Evolutionary conservation across 768 basidiomycete genomes (phyloP), one percentile per base, ranked within the genome.

Genomic region (Terana coerulea): DNA sequence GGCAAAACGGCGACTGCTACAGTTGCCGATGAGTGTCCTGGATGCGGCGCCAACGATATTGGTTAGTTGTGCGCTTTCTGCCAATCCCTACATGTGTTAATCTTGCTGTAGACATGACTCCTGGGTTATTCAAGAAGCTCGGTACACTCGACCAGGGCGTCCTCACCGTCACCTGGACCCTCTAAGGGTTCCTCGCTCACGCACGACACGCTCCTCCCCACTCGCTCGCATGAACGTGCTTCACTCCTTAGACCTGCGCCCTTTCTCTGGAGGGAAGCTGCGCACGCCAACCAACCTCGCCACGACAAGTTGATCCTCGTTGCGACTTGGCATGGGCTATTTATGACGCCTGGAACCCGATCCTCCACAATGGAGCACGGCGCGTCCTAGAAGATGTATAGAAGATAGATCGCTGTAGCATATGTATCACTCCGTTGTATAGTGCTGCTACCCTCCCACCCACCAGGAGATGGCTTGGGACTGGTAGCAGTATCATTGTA

Each of bases 101-200:
- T 5, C 12, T 29, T 43, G 22, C n/a, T n/a, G n/a, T 63, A 89
- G 86, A 89, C 63, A 76, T 88, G 80, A 86, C 84, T 25, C 76
- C 77, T 8, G 71, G 72, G 6, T 61, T 85, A 28, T 89, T 89
- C 67, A 3, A 78, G 60, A 55, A 78, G 52, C 61, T 89, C 40
- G 78, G 63, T 31, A 49, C 52, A 17, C 76, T 84, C 39, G 63
- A 56, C 52, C 61, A 65, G 9, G 86, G 86, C 28, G 73, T 73
- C 34, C 62, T 88, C 30, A 50, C 60, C n/a, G 71, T 88, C 54
- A 63, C 64, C 2, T 88, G 86, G 87, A 62, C 81, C 45, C 14
- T 46, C 15, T 46, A 46, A 46, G 29, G 17, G 45, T 31, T 5
- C 29, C 7, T 7, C 17, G 3, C 45, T n/a, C n/a, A 33, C 31